Conservation (phyloP, 2,329 filamentous ascomycete genomes). For the Colletotrichum navitas region DNA sequence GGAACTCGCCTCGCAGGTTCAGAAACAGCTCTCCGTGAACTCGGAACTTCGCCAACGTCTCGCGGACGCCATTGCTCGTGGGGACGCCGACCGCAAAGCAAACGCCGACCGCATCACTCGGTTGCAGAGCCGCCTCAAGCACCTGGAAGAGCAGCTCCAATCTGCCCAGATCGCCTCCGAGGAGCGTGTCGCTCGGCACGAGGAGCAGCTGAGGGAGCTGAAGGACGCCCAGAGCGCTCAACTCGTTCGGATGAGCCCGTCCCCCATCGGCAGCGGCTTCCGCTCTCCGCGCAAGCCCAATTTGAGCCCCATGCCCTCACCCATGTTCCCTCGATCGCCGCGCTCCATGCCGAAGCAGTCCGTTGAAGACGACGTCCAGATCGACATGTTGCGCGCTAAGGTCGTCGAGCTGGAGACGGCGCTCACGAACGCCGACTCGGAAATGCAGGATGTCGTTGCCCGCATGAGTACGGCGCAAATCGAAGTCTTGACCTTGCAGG, state of each 20-base stretch:
- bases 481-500: slow-evolving; percentile 84
- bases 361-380: slow-evolving; percentile 79
- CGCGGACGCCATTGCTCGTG: slow-evolving; percentile 81
- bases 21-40: slow-evolving; percentile 84
- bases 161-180: slow-evolving; percentile 88
- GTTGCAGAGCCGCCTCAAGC: slow-evolving; percentile 83
- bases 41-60: slow-evolving; percentile 80
- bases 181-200: slow-evolving; percentile 83
- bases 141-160: slow-evolving; percentile 86
- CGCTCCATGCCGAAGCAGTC: slow-evolving; percentile 70
- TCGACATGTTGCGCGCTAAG: slow-evolving; percentile 80
- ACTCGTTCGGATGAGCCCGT: slow-evolving; percentile 78
- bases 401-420: slow-evolving; percentile 89
- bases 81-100: slow-evolving; percentile 84
- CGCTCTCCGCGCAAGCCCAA: slow-evolving; percentile 51
- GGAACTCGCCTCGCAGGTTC: slow-evolving; percentile 82
- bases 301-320: slow-evolving; percentile 52
- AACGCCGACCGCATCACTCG: slow-evolving; percentile 86
- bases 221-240: slow-evolving; percentile 83
- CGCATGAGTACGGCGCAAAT: slow-evolving; percentile 87
- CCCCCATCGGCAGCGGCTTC: slow-evolving; percentile 45
- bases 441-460: slow-evolving; percentile 86
- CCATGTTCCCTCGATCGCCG: slow-evolving; percentile 59
- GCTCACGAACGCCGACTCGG: slow-evolving; percentile 67
- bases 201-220: slow-evolving; percentile 83